Base-by-base conservation (phyloP, 805 yeast species). In the Metschnikowia matae region DNA sequence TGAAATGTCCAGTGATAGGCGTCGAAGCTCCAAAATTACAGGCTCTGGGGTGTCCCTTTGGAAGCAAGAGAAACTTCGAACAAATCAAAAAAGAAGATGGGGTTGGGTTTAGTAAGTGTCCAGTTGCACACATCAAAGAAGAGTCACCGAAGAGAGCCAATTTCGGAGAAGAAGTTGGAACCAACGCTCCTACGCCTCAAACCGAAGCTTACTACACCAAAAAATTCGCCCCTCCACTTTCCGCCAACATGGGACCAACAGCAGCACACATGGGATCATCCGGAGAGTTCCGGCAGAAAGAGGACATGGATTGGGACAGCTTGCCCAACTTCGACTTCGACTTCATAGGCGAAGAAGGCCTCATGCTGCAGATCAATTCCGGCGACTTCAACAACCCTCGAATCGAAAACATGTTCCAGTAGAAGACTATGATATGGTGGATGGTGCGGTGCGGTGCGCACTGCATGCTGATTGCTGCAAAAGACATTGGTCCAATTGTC, bases 241-340 rank as follows among this genome's bases (percentile, higher is more conserved):
- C 39, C 31, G 51, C 49, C 35, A 48, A 49, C 20, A 17, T 36
- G 14, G 29, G 45, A 3, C n/a, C 52, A 32, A 15, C 38, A n/a
- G 41, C 48, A 35, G 21, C 31, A 21, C 29, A 35, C 32, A 36
- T 37, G 14, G 26, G 46, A 3, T 15, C 40, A 14, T 17, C 46
- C 10, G 34, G 41, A n/a, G 48, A 37, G 29, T 11, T 40, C 31
- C 34, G 50, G 21, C 23, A 47, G 32, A 21, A 46, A 32, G 42
- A 44, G 41, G 48, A 37, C 31, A 42, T 58, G 43, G 60, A 58
- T 42, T 58, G 62, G 62, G 59, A 56, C 46, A 54, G 53, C 34
- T 51, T 58, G 36, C 60, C 62, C 23, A 59, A 68, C 21, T 64
- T 67, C 51, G 66, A 67, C 48, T 62, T 68, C 40, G 72, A 69